A percentile compares a stretch with the other conserved stretches of the same genome.
Conservation (phyloP, 176 grass and related monocot genomes). For the Musa acuminata region DNA sequence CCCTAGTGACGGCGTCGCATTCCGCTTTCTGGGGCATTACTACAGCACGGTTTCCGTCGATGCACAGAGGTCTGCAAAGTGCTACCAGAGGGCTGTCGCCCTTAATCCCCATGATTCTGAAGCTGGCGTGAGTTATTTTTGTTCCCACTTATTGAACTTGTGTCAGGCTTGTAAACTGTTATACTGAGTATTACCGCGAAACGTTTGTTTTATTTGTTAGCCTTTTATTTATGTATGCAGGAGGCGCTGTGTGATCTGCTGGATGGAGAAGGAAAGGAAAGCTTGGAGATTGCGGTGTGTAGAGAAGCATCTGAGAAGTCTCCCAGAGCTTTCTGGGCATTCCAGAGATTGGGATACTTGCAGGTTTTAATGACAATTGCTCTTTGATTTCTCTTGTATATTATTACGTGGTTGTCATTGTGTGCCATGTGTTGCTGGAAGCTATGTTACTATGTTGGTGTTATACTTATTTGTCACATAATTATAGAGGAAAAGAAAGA, state of each 20-base stretch:
- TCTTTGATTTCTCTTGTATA: constrained; percentile 7
- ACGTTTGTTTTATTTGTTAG: background rate
- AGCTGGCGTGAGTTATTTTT: constrained; percentile 52
- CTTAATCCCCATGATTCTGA: constrained; percentile 56
- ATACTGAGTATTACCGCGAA: constrained; percentile 4
- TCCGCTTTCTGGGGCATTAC: constrained; percentile 71
- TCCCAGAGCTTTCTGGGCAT: constrained; percentile 76
- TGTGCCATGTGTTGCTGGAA: background rate
- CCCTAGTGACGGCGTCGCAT: constrained; percentile 52
- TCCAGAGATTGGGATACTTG: constrained; percentile 75
- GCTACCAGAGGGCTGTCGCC: constrained; percentile 60
- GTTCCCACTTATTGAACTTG: constrained; percentile 11
- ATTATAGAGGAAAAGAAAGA: background rate
- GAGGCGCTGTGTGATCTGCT: constrained; percentile 68
- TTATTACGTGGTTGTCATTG: background rate
- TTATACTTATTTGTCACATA: background rate
- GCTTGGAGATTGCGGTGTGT: constrained; percentile 71
- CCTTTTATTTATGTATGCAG: constrained; percentile 24
- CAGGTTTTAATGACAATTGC: constrained; percentile 41
- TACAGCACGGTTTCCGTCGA: constrained; percentile 35
- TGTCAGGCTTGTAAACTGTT: constrained; percentile 8
- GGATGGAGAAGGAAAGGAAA: constrained; percentile 84
- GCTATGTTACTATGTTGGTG: background rate
- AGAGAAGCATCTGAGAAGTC: constrained; percentile 74
- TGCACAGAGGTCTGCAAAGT: constrained; percentile 57